Percentiles rank a stretch among this genome's conserved stretches.
Conservation (phyloP, 2,329 filamentous ascomycete species). For the Talaromyces sp. region DNA sequence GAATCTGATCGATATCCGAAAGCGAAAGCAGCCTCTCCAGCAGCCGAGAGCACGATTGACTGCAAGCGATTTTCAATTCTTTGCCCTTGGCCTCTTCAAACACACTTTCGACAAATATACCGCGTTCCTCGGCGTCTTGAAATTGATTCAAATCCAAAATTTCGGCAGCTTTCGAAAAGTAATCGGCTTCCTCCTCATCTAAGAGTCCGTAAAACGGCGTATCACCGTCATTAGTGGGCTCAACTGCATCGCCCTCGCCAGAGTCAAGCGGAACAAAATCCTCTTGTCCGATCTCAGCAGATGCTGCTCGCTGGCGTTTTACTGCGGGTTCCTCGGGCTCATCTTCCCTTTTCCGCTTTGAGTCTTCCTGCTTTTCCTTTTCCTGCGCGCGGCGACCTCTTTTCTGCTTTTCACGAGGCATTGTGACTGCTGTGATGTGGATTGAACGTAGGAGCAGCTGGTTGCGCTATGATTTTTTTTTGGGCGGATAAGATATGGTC, state of each 20-base stretch:
- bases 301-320: constrained; percentile 35
- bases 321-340: constrained; percentile 23
- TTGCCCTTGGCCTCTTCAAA: constrained; percentile 84
- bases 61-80: constrained; percentile 91
- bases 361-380: constrained; percentile 32
- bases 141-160: constrained; percentile 88
- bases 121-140: constrained; percentile 64
- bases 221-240: constrained; percentile 41
- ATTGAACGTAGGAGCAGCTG: constrained; percentile 2
- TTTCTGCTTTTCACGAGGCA: constrained; percentile 44
- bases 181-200: constrained; percentile 88
- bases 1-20: constrained; percentile 73
- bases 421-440: constrained; percentile 15
- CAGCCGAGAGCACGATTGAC: constrained; percentile 87
- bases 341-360: constrained; percentile 33
- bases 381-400: constrained; percentile 40
- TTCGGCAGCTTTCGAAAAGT: constrained; percentile 85
- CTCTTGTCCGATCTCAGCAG: constrained; percentile 16
- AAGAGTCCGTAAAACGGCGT: constrained; percentile 88
- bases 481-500: constrained; percentile 34
- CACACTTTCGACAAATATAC: constrained; percentile 70
- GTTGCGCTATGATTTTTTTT: constrained; percentile 3
- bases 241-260: constrained; percentile 13
- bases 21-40: constrained; percentile 87
- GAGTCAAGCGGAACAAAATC: constrained; percentile 35